A percentile compares a stretch with the other conserved stretches of the same genome.
Evolutionary conservation across 306 rosid genomes (phyloP).

Genomic region (Ammopiptanthus mongolicus): DNA sequence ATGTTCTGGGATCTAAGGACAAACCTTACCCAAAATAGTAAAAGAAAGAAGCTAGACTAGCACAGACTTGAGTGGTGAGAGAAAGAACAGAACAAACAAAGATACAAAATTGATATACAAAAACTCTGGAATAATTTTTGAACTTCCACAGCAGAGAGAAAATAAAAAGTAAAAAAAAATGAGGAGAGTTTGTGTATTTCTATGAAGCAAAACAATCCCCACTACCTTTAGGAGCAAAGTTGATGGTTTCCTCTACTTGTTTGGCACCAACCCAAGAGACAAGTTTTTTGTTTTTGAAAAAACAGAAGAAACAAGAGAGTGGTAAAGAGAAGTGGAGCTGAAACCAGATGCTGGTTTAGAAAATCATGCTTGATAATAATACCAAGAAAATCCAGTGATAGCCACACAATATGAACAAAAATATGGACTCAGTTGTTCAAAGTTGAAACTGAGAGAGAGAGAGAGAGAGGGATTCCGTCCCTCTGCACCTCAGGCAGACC

Average conservation of each 20-base stretch:
- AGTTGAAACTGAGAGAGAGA: conserved; percentile 14
- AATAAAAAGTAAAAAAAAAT: not conserved
- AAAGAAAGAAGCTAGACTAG: conserved; percentile 1
- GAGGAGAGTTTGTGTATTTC: not conserved
- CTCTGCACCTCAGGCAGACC: conserved; percentile 35
- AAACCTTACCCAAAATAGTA: not conserved
- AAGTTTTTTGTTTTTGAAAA: conserved; percentile 39
- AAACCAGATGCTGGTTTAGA: conserved; percentile 38
- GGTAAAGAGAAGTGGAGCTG: conserved; percentile 30
- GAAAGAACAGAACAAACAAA: conserved; percentile 16
- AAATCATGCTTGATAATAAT: conserved; percentile 39
- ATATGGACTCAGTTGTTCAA: conserved; percentile 26
- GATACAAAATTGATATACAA: conserved; percentile 12
- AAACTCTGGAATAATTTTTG: conserved; percentile 22
- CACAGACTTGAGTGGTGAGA: conserved; percentile 7
- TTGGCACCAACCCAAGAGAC: conserved; percentile 76
- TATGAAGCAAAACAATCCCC: conserved; percentile 15
- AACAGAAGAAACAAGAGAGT: conserved; percentile 36
- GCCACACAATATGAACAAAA: conserved; percentile 56
- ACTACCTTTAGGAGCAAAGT: conserved; percentile 22
- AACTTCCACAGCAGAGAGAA: conserved; percentile 18
- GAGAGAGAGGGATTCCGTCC: conserved; percentile 34
- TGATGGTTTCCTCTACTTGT: conserved; percentile 36
- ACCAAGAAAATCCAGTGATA: conserved; percentile 42
- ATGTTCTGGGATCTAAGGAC: conserved; percentile 30